Conservation (phyloP, 2,329 filamentous ascomycete species). For the Fusarium sp. region DNA sequence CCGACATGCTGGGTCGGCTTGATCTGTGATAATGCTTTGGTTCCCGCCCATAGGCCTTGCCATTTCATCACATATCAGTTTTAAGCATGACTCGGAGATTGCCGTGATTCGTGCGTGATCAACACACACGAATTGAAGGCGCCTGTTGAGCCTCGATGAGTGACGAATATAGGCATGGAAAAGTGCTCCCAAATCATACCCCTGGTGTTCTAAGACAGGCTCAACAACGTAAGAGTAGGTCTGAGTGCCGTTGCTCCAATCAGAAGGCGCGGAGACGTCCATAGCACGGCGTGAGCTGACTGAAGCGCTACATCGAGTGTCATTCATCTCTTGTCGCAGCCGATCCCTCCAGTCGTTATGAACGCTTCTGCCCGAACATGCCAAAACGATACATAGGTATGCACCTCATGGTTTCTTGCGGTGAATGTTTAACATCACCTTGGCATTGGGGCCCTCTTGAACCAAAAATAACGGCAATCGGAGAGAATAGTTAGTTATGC, state of each 20-base stretch:
- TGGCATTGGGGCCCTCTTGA: background rate
- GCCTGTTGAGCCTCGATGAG: background rate
- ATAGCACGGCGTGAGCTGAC: slow-evolving; percentile 8
- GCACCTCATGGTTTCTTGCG: background rate
- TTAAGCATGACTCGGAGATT: slow-evolving; percentile 1
- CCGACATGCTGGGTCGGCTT: slow-evolving; percentile 14
- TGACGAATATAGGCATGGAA: background rate
- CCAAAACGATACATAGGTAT: background rate
- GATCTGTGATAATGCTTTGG: background rate
- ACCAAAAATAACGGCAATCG: background rate
- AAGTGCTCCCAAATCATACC: background rate
- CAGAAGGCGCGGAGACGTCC: background rate
- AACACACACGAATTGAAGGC: background rate
- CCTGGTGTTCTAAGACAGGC: slow-evolving; percentile 12
- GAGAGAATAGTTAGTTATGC: slow-evolving; percentile 1
- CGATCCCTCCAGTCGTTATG: background rate
- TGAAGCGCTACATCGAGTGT: slow-evolving; percentile 1
- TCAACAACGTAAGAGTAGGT: background rate
- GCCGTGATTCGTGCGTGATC: background rate
- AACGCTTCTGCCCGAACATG: background rate
- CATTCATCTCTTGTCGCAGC: background rate
- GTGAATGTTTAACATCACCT: background rate
- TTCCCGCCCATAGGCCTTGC: background rate
- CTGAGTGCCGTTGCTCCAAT: slow-evolving; percentile 11
- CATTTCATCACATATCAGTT: slow-evolving; percentile 5